Percentiles rank a stretch among this genome's conserved stretches.
These are phyloP conservation scores for Beauveria medogensis DNA, from an alignment of 2,329 filamentous ascomycete genomes.

Conservation along the genomic window DNA sequence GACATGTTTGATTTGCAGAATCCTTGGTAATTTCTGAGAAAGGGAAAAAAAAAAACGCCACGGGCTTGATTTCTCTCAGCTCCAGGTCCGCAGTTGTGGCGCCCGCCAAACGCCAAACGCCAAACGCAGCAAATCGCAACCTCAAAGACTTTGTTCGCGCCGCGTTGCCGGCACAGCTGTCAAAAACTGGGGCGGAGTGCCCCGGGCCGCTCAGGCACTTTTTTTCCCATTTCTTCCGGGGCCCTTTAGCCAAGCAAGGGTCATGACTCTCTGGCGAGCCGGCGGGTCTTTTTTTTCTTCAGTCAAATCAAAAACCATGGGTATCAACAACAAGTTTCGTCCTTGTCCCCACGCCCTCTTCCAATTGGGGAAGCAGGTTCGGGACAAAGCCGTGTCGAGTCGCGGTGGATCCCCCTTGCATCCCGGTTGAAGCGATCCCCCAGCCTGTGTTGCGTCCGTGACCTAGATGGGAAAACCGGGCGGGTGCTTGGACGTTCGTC, in stretches of 20 bases:
- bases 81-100: constrained; percentile 5
- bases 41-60: neutral
- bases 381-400: neutral
- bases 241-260: neutral
- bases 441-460: neutral
- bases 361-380: too few relatives aligned
- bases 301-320: too few relatives aligned
- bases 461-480: neutral
- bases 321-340: too few relatives aligned
- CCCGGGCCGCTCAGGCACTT: constrained; percentile 11
- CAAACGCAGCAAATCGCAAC: neutral
- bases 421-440: neutral
- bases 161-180: neutral
- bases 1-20: neutral
- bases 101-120: neutral
- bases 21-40: too few relatives aligned
- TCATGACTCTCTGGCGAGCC: neutral
- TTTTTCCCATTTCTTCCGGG: neutral
- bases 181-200: neutral
- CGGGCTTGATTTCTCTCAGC: neutral
- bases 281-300: too few relatives aligned
- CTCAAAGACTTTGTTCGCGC: too few relatives aligned
- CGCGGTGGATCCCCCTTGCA: neutral
- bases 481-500: constrained; percentile 6
- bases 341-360: too few relatives aligned